Base-by-base conservation (phyloP, 2,329 filamentous ascomycete species). In the Xylariaceae sp. region DNA sequence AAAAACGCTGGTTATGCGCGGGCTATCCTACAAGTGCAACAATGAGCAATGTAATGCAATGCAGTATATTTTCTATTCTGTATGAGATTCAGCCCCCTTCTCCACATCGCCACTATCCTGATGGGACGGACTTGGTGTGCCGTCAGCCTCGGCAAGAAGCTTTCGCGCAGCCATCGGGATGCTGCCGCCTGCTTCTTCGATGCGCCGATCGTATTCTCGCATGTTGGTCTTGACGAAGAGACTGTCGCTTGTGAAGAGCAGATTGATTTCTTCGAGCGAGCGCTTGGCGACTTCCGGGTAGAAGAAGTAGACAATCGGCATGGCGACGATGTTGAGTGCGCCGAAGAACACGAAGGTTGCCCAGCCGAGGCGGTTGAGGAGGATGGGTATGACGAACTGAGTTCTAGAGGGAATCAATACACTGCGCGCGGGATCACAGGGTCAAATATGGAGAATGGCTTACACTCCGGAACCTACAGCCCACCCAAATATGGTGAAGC, bases 401-500 rank as follows among this genome's bases (percentile, higher is more conserved):
- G 77, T 80, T 44, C 45, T 52, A 14, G 12, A 45, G 44, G 11
- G 19, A 39, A 44, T 14, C 44, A 39, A 44, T 32, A 51, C 40
- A 35, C 22, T n/a, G 17, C n/a, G n/a, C n/a, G 15, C 27, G 22
- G 22, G 15, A 33, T 12, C 9, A 18, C 40, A 47, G 22, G 18
- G 39, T 2, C 10, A 19, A 19, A 19, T 22, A 40, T n/a, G 7
- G 14, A 11, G 12, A 18, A n/a, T 12, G 22, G 27, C 48, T 44
- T 47, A 51, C 73, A 75, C 74, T 33, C 78, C 78, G 9, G 77
- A 74, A 35, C 78, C 80, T 49, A 80, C 72, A 15, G 80, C 78
- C 79, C 80, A 83, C 1, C 79, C 78, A 2, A 76, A 76, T 51
- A 83, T 80, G 15, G 75, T 75, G 54, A 82, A 81, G 7, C 76